phyloP scores from a whole-genome alignment of 139 green algal species.

The Chlamydomonas schloesseri region DNA sequence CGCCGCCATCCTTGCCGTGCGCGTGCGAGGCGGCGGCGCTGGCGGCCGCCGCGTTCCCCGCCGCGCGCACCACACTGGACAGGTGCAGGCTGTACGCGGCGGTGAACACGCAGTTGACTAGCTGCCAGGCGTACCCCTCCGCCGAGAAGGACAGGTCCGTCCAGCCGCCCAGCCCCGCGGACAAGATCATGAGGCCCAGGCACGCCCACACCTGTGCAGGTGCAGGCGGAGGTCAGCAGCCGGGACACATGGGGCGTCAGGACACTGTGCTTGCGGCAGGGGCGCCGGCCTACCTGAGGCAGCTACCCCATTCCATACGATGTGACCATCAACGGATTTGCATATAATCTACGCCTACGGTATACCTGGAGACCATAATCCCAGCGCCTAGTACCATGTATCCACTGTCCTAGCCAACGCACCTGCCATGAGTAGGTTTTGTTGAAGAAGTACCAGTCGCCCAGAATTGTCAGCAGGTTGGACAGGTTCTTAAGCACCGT shows the following conservation, averaged over 20 bases:
- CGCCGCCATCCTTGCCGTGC: not conserved
- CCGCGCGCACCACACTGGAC: conserved; percentile 44
- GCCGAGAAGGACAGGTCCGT: conserved; percentile 90
- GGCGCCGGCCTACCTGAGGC: too few species aligned
- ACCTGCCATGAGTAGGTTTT: conserved; percentile 74
- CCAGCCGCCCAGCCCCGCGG: conserved; percentile 76
- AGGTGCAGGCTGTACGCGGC: conserved; percentile 89
- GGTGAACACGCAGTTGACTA: conserved; percentile 91
- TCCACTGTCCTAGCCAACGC: too few species aligned
- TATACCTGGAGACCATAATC: too few species aligned
- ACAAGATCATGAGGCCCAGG: conserved; percentile 86
- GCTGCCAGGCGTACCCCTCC: conserved; percentile 89
- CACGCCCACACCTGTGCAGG: conserved; percentile 71
- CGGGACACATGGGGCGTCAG: not conserved
- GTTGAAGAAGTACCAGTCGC: conserved; percentile 86
- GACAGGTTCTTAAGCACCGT: conserved; percentile 94
- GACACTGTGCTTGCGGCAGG: too few species aligned
- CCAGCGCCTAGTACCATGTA: too few species aligned
- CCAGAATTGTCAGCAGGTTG: conserved; percentile 89
- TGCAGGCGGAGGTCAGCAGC: not conserved
- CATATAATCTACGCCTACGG: too few species aligned
- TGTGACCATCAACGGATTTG: too few species aligned
- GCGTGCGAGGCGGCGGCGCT: not conserved
- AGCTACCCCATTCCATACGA: too few species aligned
- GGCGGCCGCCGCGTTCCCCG: not conserved